Evolutionary conservation across 2,329 filamentous ascomycete species (phyloP).

Genomic region (Aspergillus fumigatus): DNA sequence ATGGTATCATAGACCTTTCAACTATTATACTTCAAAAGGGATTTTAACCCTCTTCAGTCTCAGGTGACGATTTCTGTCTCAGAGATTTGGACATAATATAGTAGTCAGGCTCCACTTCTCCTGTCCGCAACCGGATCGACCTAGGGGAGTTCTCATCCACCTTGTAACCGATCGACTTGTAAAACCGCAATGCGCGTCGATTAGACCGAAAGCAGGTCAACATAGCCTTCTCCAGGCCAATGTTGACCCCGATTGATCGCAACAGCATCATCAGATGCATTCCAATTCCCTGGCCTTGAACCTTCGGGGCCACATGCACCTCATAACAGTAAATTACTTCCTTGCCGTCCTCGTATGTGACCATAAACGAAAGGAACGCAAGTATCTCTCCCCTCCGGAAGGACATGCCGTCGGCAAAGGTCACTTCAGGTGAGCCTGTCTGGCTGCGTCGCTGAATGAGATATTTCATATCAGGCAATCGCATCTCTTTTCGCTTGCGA

Average conservation of each 20-base stretch:
- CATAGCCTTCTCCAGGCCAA: conserved; percentile 54
- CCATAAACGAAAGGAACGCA: conserved; percentile 53
- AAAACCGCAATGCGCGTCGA: conserved; percentile 43
- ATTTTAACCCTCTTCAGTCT: neutral
- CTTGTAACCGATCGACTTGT: conserved; percentile 47
- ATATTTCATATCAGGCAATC: conserved; percentile 55
- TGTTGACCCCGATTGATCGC: conserved; percentile 44
- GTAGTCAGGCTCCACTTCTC: conserved; percentile 48
- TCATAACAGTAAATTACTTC: conserved; percentile 63
- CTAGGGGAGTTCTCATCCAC: conserved; percentile 51
- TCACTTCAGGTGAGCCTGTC: neutral
- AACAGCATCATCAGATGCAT: conserved; percentile 46
- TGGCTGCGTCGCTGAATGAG: conserved; percentile 42
- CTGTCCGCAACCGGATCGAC: conserved; percentile 46
- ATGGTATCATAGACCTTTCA: conserved; percentile 9
- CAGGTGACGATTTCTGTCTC: conserved; percentile 1
- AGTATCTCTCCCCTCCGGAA: conserved; percentile 13
- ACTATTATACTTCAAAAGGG: conserved; percentile 4
- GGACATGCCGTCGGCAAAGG: neutral
- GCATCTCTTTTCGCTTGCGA: conserved; percentile 56
- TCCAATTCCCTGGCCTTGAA: conserved; percentile 51
- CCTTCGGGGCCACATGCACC: conserved; percentile 47
- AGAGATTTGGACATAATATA: conserved; percentile 49
- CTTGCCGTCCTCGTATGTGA: conserved; percentile 51
- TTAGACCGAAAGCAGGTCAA: conserved; percentile 57